Conservation (phyloP, 257 asterid genomes). For the Solanum chiquidenum region DNA sequence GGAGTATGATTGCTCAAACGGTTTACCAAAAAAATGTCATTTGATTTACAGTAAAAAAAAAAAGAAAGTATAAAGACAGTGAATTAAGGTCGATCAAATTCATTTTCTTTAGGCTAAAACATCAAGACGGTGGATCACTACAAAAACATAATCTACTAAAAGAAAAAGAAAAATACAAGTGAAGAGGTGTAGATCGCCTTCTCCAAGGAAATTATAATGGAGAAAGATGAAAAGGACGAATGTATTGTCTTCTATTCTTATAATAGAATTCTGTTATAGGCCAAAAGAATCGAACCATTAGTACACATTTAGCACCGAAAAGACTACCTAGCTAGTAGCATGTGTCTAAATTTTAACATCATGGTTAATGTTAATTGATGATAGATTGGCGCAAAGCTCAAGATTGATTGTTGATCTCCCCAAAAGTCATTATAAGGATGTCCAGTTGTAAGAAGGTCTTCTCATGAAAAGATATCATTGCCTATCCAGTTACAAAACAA, state of each 20-base stretch:
- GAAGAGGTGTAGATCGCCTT: background rate
- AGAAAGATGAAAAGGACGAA: no score
- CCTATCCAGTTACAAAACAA: background rate
- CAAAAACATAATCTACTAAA: no score
- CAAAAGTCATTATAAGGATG: background rate
- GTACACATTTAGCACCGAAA: background rate
- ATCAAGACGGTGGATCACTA: background rate
- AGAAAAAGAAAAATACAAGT: background rate
- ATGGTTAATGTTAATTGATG: no score
- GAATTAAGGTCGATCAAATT: background rate
- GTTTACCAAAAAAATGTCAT: rapidly evolving
- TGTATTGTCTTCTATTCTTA: background rate
- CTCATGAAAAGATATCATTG: background rate
- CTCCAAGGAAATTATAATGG: background rate
- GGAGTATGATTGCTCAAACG: background rate
- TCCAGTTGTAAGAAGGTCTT: background rate
- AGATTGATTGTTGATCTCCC: background rate
- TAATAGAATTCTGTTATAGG: no score
- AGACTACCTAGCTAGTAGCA: background rate
- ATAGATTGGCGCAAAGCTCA: background rate
- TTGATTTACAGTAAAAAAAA: no score
- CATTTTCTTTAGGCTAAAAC: background rate
- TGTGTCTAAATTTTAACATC: background rate
- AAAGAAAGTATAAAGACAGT: background rate
- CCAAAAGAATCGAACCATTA: background rate